Conservation (phyloP, 192 early-diverging fungal species). For the Linderina pennispora region DNA sequence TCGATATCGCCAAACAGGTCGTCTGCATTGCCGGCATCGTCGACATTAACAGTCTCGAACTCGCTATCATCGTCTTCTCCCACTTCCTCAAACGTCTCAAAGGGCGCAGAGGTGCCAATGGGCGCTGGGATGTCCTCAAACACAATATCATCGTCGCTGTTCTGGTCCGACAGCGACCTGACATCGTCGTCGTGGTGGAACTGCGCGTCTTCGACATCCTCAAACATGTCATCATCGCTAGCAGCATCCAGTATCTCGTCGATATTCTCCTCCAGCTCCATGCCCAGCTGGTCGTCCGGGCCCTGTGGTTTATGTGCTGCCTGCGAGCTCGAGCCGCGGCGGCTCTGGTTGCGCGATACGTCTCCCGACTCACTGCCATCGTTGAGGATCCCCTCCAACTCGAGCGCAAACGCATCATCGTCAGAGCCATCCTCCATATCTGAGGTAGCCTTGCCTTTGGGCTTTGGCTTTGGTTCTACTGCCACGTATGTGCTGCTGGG, state of each 20-base stretch:
- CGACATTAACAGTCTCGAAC: neutral
- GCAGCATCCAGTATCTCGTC: slow-evolving; percentile 15
- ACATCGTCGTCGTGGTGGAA: slow-evolving; percentile 7
- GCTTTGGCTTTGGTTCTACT: neutral
- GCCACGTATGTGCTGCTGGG: slow-evolving; percentile 20
- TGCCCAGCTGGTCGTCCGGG: slow-evolving; percentile 21
- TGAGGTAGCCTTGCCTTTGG: neutral
- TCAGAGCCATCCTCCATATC: slow-evolving; percentile 19
- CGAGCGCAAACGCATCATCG: slow-evolving; percentile 37
- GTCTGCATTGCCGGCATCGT: slow-evolving; percentile 13
- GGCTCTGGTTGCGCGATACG: neutral
- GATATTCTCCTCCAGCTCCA: slow-evolving; percentile 16
- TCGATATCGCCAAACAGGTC: slow-evolving; percentile 20
- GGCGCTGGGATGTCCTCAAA: slow-evolving; percentile 41
- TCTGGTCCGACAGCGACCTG: slow-evolving; percentile 7
- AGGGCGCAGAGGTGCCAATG: no score
- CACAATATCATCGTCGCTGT: slow-evolving; percentile 25
- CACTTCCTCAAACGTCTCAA: slow-evolving; percentile 40
- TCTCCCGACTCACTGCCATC: slow-evolving; percentile 23
- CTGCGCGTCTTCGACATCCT: slow-evolving; percentile 28
- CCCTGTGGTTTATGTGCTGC: slow-evolving; percentile 1
- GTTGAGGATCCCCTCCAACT: slow-evolving; percentile 36
- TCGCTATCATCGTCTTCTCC: no score
- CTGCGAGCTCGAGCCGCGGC: slow-evolving; percentile 3
- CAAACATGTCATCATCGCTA: slow-evolving; percentile 44